Percentiles rank a stretch among this genome's conserved stretches.
phyloP scores from a whole-genome alignment of 2,329 filamentous ascomycete species.

The Aspergillus japonicus region DNA sequence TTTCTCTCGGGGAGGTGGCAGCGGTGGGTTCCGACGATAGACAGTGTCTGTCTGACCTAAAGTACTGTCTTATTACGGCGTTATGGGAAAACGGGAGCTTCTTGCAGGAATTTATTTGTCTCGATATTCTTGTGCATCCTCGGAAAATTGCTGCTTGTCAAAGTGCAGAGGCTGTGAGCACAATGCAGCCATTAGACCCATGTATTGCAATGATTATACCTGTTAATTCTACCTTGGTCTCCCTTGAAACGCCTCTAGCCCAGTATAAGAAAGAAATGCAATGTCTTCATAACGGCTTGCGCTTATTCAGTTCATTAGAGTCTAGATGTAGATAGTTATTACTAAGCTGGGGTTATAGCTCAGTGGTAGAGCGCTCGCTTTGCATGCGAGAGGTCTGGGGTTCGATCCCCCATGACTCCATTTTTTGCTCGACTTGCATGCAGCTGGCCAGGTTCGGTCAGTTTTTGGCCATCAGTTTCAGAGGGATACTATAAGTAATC shows the following conservation, averaged over 20 bases:
- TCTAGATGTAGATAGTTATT: too few species aligned
- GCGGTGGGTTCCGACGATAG: slow-evolving; percentile 28
- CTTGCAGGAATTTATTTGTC: slow-evolving; percentile 38
- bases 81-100: slow-evolving; percentile 44
- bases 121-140: slow-evolving; percentile 37
- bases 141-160: slow-evolving; percentile 31
- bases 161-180: slow-evolving; percentile 30
- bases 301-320: too few species aligned
- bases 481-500: too few species aligned
- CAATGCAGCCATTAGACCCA: slow-evolving; percentile 31
- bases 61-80: slow-evolving; percentile 44
- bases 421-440: neutral
- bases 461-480: too few species aligned
- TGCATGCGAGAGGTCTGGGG: neutral
- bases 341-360: neutral
- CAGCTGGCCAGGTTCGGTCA: too few species aligned
- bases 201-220: slow-evolving; percentile 16
- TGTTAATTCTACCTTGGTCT: neutral
- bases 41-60: slow-evolving; percentile 25
- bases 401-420: neutral
- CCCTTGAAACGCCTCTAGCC: neutral
- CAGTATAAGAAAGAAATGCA: too few species aligned
- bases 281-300: too few species aligned
- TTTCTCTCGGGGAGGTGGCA: slow-evolving; percentile 31
- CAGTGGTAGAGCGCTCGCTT: neutral